Evolutionary conservation across 257 asterid genomes (phyloP).

Genomic region (Salvia miltiorrhiza): DNA sequence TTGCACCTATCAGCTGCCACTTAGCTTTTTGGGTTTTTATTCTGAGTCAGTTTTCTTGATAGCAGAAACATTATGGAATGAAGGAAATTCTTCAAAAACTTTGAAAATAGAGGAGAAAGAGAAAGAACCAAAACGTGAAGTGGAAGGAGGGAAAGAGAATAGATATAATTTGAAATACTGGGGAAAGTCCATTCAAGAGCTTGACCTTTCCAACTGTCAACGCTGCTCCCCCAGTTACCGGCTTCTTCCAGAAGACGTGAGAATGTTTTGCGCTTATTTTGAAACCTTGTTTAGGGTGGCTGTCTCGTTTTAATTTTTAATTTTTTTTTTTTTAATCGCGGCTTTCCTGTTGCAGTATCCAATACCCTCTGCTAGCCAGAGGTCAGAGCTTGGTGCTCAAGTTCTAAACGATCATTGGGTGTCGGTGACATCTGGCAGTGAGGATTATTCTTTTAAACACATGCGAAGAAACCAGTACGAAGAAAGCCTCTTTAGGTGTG

Average conservation of each 20-base stretch:
- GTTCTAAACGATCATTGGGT: constrained; percentile 91
- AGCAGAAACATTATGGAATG: constrained; percentile 69
- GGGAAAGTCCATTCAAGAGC: constrained; percentile 97
- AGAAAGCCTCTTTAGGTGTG: constrained; percentile 55
- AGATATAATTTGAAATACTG: constrained; percentile 67
- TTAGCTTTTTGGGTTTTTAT: constrained; percentile 7
- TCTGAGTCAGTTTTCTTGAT: constrained; percentile 18
- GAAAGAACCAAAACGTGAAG: constrained; percentile 69
- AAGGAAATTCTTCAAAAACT: constrained; percentile 64
- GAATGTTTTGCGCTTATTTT: constrained; percentile 22
- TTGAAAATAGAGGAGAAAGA: constrained; percentile 67
- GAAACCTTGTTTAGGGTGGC: constrained; percentile 1
- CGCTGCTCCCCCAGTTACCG: constrained; percentile 93
- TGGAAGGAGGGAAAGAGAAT: constrained; percentile 77
- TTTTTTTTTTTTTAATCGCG: neutral
- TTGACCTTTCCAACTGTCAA: constrained; percentile 80
- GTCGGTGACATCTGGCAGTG: constrained; percentile 93
- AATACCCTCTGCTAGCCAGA: constrained; percentile 76
- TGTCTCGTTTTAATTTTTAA: neutral
- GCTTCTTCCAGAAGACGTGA: constrained; percentile 94
- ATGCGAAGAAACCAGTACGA: constrained; percentile 60
- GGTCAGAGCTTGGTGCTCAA: constrained; percentile 79
- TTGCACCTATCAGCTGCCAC: neutral
- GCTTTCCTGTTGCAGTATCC: constrained; percentile 60
- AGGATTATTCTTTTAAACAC: constrained; percentile 58